phyloP scores from a whole-genome alignment of 2,329 filamentous ascomycete species.

The Geosmithia morbida region DNA sequence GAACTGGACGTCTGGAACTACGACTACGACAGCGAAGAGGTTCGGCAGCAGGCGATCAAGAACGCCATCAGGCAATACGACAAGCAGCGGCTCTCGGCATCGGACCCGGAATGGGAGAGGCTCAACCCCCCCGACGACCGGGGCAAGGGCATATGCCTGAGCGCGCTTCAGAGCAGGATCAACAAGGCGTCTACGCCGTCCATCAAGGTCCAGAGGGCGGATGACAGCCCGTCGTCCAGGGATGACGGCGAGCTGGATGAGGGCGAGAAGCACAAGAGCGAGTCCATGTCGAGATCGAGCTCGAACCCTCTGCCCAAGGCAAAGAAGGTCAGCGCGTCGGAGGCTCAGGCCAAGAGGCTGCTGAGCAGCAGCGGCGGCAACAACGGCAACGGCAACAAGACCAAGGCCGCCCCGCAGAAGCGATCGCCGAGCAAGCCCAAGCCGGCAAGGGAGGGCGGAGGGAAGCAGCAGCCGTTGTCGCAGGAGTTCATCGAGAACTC shows the following conservation, averaged over 20 bases:
- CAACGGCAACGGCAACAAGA: conserved; percentile 16
- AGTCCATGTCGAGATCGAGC: conserved; percentile 31
- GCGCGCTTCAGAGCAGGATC: conserved; percentile 37
- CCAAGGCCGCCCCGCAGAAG: conserved; percentile 10
- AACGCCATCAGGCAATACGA: conserved; percentile 46
- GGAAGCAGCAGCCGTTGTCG: conserved; percentile 30
- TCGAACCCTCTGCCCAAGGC: conserved; percentile 38
- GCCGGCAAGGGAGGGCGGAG: conserved; percentile 17
- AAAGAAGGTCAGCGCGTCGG: conserved; percentile 41
- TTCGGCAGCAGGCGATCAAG: conserved; percentile 46
- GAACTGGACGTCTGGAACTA: conserved; percentile 52
- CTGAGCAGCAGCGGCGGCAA: conserved; percentile 15
- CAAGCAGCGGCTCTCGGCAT: conserved; percentile 38
- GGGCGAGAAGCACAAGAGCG: conserved; percentile 16
- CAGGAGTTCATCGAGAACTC: conserved; percentile 43
- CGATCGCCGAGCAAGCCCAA: conserved; percentile 27
- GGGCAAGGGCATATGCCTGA: conserved; percentile 43
- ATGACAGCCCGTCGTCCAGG: conserved; percentile 25
- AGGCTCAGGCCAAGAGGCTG: conserved; percentile 41
- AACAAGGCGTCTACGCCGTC: conserved; percentile 29
- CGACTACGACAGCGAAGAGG: conserved; percentile 33
- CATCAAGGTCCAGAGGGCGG: conserved; percentile 33
- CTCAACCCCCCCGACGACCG: conserved; percentile 43
- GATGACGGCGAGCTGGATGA: conserved; percentile 18
- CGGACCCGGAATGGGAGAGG: conserved; percentile 46